Conservation (phyloP, 1,139 yeast genomes). For the Taphrina deformans region DNA sequence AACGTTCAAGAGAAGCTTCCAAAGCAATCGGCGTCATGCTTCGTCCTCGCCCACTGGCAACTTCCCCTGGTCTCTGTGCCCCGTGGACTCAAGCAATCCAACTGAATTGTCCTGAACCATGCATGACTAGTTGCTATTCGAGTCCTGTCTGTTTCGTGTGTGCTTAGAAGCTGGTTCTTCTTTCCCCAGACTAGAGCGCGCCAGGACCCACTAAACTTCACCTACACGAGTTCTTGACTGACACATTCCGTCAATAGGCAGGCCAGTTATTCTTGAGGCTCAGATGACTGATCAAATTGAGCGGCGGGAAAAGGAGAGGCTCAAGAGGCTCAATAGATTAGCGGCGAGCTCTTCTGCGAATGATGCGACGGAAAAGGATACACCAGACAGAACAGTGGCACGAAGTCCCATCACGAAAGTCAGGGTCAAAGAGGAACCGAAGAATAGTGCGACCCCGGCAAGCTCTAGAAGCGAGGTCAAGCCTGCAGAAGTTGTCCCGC, state of each 20-base stretch:
- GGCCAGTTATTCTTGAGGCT: no score
- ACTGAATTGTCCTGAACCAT: no score
- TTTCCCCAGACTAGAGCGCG: no score
- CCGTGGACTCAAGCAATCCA: no score
- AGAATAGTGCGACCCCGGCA: background rate
- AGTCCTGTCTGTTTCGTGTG: no score
- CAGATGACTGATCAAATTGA: background rate
- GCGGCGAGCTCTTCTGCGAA: background rate
- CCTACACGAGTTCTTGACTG: no score
- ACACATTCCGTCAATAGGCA: no score
- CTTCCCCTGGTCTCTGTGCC: no score
- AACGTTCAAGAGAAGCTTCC: no score
- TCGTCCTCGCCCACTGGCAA: no score
- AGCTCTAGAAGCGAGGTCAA: background rate
- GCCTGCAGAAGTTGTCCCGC: background rate
- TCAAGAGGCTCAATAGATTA: slow-evolving; percentile 2
- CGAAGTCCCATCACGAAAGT: background rate
- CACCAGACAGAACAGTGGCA: background rate
- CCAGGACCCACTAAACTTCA: no score
- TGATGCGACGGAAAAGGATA: background rate
- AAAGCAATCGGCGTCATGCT: background rate
- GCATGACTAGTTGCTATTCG: no score
- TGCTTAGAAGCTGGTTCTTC: background rate
- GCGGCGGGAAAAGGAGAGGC: slow-evolving; percentile 3
- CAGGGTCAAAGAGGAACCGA: background rate